Percentiles rank a stretch among this genome's conserved stretches.
phyloP scores from a whole-genome alignment of 179 eudicot species.

The Beta corolliflora region DNA sequence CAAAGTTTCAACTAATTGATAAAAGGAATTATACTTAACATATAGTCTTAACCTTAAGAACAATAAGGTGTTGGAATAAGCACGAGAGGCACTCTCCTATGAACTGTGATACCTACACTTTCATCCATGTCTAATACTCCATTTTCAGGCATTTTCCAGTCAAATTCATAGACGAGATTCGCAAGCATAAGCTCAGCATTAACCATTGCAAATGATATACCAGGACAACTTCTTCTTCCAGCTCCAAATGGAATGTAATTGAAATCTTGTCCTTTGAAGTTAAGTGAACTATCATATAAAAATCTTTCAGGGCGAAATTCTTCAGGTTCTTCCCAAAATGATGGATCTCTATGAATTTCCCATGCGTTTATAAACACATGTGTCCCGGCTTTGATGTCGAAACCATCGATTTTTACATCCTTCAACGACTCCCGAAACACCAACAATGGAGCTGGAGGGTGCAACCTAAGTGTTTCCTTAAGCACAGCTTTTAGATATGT shows the following conservation, averaged over 20 bases:
- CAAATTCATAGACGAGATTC: slow-evolving; percentile 27
- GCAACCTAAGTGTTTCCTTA: slow-evolving; percentile 40
- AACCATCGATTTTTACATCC: slow-evolving; percentile 20
- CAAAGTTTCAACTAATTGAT: no score
- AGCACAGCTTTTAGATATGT: slow-evolving; percentile 32
- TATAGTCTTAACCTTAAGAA: no score
- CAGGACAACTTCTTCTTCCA: slow-evolving; percentile 25
- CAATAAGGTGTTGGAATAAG: no score
- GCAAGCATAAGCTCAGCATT: slow-evolving; percentile 32
- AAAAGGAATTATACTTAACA: no score
- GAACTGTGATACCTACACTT: no score
- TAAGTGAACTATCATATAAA: slow-evolving; percentile 13
- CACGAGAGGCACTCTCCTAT: no score
- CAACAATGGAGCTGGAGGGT: slow-evolving; percentile 35
- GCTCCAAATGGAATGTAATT: slow-evolving; percentile 38
- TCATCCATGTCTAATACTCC: no score
- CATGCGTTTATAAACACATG: slow-evolving; percentile 28
- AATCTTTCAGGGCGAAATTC: slow-evolving; percentile 40
- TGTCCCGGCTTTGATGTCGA: slow-evolving; percentile 25
- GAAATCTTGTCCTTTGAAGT: slow-evolving; percentile 32
- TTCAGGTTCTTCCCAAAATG: slow-evolving; percentile 30
- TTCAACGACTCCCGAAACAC: slow-evolving; percentile 31
- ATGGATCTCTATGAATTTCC: slow-evolving; percentile 28
- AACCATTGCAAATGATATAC: slow-evolving; percentile 15
- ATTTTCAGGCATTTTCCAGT: slow-evolving; percentile 28